Conservation (phyloP, 106 monocot species). For the Iris macrosiphon region DNA sequence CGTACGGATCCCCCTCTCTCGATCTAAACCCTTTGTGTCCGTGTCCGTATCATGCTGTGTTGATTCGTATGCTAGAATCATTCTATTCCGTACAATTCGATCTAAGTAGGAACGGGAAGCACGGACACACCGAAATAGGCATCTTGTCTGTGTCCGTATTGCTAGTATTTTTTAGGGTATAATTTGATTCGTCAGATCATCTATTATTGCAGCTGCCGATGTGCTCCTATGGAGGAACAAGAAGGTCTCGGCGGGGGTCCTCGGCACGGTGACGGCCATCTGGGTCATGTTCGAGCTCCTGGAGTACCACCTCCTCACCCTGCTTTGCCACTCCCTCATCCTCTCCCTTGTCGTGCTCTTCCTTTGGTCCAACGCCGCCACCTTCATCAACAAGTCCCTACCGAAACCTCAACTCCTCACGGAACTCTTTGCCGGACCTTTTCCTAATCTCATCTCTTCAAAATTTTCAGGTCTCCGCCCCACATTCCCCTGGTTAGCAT, state of each 20-base stretch:
- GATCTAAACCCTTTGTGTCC: background rate
- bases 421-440: no score
- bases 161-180: no score
- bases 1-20: conserved; percentile 5
- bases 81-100: background rate
- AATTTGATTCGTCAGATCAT: no score
- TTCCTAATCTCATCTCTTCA: no score
- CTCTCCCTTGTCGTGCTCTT: conserved; percentile 37
- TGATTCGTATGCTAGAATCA: background rate
- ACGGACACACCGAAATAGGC: no score
- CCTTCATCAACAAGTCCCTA: conserved; percentile 67
- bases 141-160: no score
- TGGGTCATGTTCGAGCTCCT: conserved; percentile 79
- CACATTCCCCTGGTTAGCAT: conserved; percentile 61
- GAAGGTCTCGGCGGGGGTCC: conserved; percentile 48
- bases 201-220: conserved; percentile 45
- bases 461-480: conserved; percentile 68
- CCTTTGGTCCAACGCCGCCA: conserved; percentile 52
- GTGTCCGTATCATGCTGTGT: background rate
- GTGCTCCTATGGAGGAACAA: conserved; percentile 69
- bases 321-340: conserved; percentile 51
- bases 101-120: no score
- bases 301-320: conserved; percentile 55
- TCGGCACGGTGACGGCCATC: conserved; percentile 42
- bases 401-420: no score